A percentile compares a stretch with the other conserved stretches of the same genome.
Evolutionary conservation across 345 rosid species (phyloP).

Genomic region (Punica granatum): DNA sequence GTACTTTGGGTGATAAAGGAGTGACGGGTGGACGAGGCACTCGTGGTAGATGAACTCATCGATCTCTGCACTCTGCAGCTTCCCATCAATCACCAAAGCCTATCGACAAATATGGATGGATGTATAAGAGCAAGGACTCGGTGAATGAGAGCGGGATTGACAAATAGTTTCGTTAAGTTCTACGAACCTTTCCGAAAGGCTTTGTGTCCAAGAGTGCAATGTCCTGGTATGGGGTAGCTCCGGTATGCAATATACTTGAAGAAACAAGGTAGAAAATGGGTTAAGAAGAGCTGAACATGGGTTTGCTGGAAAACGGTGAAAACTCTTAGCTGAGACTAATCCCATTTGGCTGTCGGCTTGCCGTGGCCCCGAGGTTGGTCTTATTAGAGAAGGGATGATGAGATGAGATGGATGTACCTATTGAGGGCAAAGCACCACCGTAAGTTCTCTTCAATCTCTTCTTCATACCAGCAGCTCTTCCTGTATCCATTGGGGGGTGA

Average conservation of each 20-base stretch:
- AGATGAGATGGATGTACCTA: constrained; percentile 33
- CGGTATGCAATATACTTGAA: constrained; percentile 51
- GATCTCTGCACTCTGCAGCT: constrained; percentile 65
- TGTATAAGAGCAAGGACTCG: too few species aligned
- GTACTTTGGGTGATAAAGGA: constrained; percentile 33
- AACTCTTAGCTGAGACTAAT: too few species aligned
- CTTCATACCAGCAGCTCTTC: constrained; percentile 72
- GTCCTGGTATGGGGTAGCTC: constrained; percentile 45
- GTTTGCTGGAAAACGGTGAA: not conserved
- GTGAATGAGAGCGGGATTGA: too few species aligned
- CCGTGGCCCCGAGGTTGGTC: too few species aligned
- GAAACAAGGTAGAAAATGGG: constrained; percentile 6
- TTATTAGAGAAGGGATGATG: not conserved
- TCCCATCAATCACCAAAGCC: constrained; percentile 63
- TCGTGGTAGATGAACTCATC: constrained; percentile 75
- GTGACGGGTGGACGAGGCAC: constrained; percentile 54
- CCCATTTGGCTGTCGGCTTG: too few species aligned
- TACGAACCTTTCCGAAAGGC: constrained; percentile 46
- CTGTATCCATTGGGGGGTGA: constrained; percentile 36
- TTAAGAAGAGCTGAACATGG: too few species aligned
- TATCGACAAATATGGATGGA: too few species aligned
- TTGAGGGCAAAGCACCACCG: constrained; percentile 64
- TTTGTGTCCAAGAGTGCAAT: constrained; percentile 59
- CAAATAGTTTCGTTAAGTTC: not conserved
- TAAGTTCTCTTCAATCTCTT: constrained; percentile 52